These are phyloP conservation scores for Phaffomyces opuntiae DNA, from an alignment of 805 yeast genomes.

Conservation along the genomic window DNA sequence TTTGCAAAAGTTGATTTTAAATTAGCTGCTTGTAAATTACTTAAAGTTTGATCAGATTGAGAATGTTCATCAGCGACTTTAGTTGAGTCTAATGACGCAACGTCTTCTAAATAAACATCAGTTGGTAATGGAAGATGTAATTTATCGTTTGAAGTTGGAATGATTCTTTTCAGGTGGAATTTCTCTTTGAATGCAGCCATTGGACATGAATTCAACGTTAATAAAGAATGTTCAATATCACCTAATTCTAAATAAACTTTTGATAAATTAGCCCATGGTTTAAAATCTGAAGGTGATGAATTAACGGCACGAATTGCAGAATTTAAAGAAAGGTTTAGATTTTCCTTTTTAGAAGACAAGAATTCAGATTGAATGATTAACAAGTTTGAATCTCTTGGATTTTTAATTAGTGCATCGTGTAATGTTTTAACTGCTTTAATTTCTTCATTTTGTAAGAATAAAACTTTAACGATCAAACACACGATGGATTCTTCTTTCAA, in stretches of 20 bases:
- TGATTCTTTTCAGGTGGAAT: conserved; percentile 52
- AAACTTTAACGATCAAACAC: conserved; percentile 47
- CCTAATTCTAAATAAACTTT: conserved; percentile 54
- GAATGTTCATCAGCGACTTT: conserved; percentile 62
- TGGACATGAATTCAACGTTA: conserved; percentile 74
- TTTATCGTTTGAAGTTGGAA: conserved; percentile 43
- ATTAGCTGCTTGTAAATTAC: conserved; percentile 62
- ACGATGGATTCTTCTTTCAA: conserved; percentile 49
- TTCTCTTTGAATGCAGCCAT: conserved; percentile 66
- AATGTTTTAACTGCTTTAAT: conserved; percentile 47
- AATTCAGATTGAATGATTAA: conserved; percentile 52
- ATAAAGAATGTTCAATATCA: conserved; percentile 64
- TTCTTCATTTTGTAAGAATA: conserved; percentile 50
- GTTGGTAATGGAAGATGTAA: conserved; percentile 72
- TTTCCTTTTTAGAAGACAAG: conserved; percentile 41
- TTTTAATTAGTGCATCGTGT: conserved; percentile 39
- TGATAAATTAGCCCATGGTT: conserved; percentile 65
- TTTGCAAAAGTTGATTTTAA: conserved; percentile 50
- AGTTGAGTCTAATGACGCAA: conserved; percentile 56
- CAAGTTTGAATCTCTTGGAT: conserved; percentile 50
- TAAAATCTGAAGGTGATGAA: conserved; percentile 68
- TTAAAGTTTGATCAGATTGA: conserved; percentile 53
- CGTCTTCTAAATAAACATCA: conserved; percentile 66
- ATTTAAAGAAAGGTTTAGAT: conserved; percentile 50
- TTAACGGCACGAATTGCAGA: conserved; percentile 60